These are phyloP conservation scores for Fomes fomentarius DNA, from an alignment of 1,284 basidiomycete species.

Conservation along the genomic window DNA sequence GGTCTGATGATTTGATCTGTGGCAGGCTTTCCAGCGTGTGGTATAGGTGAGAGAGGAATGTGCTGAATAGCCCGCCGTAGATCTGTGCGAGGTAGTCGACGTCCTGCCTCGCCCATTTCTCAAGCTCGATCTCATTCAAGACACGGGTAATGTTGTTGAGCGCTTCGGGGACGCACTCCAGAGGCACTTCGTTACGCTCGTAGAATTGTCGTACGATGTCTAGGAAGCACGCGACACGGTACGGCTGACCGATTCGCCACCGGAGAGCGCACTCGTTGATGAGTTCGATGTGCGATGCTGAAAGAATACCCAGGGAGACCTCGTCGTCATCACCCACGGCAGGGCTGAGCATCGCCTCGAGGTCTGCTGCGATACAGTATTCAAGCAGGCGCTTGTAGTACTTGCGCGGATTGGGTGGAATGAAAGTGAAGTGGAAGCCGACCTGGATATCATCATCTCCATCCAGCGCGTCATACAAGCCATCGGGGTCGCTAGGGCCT, in stretches of 20 bases:
- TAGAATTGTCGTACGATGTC: conserved; percentile 89
- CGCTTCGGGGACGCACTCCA: conserved; percentile 94
- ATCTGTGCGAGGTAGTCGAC: conserved; percentile 73
- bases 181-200: conserved; percentile 88
- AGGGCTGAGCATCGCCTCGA: conserved; percentile 86
- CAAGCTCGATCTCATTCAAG: conserved; percentile 69
- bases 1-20: conserved; percentile 68
- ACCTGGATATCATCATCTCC: conserved; percentile 71
- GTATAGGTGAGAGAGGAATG: conserved; percentile 86
- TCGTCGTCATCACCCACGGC: conserved; percentile 94
- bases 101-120: conserved; percentile 82
- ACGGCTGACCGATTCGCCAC: conserved; percentile 87
- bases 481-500: conserved; percentile 41
- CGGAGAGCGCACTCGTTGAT: conserved; percentile 87
- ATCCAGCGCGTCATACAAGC: conserved; percentile 46
- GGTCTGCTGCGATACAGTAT: conserved; percentile 82
- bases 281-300: conserved; percentile 78
- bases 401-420: conserved; percentile 87
- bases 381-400: conserved; percentile 88
- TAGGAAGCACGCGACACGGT: conserved; percentile 82
- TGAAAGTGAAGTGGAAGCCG: conserved; percentile 83
- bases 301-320: conserved; percentile 94
- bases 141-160: conserved; percentile 74
- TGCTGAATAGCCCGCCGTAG: conserved; percentile 81
- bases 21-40: conserved; percentile 81